Evolutionary conservation across 163 green algal species (phyloP).

Genomic region (Scenedesmus sp.): DNA sequence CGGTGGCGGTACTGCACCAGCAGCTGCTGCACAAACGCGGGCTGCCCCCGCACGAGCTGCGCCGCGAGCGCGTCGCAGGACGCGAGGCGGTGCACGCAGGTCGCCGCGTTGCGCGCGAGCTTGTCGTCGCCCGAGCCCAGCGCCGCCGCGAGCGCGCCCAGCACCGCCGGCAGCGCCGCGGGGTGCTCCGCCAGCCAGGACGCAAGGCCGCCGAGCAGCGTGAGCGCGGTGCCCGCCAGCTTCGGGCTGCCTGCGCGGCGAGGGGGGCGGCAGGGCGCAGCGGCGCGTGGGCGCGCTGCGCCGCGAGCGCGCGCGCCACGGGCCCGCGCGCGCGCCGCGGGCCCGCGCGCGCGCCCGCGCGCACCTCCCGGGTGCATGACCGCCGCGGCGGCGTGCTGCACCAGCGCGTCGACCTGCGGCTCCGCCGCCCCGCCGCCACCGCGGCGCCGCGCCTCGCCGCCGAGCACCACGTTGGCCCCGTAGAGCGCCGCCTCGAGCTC

Average conservation of each 20-base stretch:
- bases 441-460: neutral
- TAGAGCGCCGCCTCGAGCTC: slow-evolving; percentile 61
- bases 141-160: slow-evolving; percentile 42
- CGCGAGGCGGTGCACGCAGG: slow-evolving; percentile 52
- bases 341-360: too few relatives aligned
- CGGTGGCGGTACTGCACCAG: slow-evolving; percentile 47
- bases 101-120: slow-evolving; percentile 65
- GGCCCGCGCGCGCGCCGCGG: too few relatives aligned
- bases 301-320: too few relatives aligned
- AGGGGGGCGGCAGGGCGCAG: too few relatives aligned
- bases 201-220: slow-evolving; percentile 61
- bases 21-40: slow-evolving; percentile 51
- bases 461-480: slow-evolving; percentile 62
- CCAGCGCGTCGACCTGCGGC: slow-evolving; percentile 33
- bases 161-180: neutral
- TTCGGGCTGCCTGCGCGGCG: slow-evolving; percentile 46
- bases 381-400: slow-evolving; percentile 28
- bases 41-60: slow-evolving; percentile 43
- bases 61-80: slow-evolving; percentile 40
- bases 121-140: slow-evolving; percentile 51
- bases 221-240: slow-evolving; percentile 61
- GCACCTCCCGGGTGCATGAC: slow-evolving; percentile 24
- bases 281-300: too few relatives aligned
- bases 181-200: slow-evolving; percentile 55
- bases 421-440: neutral